Base-by-base conservation (phyloP, 805 yeast species). In the Wickerhamiella azyma region DNA sequence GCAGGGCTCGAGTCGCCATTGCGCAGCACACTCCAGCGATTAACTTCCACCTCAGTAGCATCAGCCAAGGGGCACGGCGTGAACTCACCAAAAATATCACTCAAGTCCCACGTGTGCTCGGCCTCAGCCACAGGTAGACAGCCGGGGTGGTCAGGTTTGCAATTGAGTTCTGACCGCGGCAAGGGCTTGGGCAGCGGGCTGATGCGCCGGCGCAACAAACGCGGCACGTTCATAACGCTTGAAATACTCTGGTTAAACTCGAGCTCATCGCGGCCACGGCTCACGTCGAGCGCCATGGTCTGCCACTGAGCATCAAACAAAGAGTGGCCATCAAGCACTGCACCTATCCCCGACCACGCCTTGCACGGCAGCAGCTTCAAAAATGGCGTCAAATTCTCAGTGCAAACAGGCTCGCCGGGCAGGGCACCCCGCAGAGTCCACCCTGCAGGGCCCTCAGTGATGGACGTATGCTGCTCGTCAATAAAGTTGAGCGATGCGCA, bases 311-410 rank as follows among this genome's bases (percentile, higher is more conserved):
- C 78, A 57, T 86, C 94, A 61, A 86, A 92, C 28, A 63, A 49
- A 57, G 79, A 79, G 60, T 85, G 95, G 16, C 98, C 97, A 55
- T 86, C 94, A 19, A 92, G 67, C 37, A 89, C 67, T 0, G 94
- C 74, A 0, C 94, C 75, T 35, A 92, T 67, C 2, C 98, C 98
- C 0, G 94, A 78, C 59, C 79, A 81, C 2, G 96, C 96, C 58
- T 85, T 80, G 9, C 96, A 83, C 2, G 98, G 97, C 26, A 92
- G 69, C 50, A 92, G 67, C 59, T 86, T 88, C 51, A 92, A 62
- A 54, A 89, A 85, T 0, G 98, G 97, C 0, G 98, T 89, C 58
- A 92, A 70, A 64, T 92, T 92, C 61, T 92, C 98, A 0, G 98
- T 92, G 63, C 98, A 92, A 14, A 92, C 79, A 0, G 96, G 95